phyloP scores from a whole-genome alignment of 2,329 filamentous ascomycete species.

The Aspergillus ustus region DNA sequence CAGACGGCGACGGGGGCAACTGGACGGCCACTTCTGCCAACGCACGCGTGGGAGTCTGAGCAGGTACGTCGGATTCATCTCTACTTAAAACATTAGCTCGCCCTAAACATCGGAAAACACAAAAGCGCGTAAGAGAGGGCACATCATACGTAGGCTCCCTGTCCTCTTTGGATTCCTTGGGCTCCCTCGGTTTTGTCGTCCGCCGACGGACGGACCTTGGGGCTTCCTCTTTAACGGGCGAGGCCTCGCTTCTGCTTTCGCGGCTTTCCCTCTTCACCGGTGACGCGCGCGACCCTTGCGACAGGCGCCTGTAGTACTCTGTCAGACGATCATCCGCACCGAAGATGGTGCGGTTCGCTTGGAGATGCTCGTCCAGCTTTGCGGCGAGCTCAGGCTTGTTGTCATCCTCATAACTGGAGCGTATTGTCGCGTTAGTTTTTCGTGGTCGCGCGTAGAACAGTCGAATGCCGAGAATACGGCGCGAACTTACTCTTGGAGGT shows the following conservation, averaged over 20 bases:
- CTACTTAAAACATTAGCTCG: constrained; percentile 5
- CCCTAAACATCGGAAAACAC: not conserved
- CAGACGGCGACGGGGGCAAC: constrained; percentile 47
- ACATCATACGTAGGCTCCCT: constrained; percentile 26
- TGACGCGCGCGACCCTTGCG: constrained; percentile 45
- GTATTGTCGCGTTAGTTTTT: constrained; percentile 1
- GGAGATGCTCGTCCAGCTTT: constrained; percentile 73
- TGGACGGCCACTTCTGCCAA: constrained; percentile 12
- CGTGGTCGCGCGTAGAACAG: not conserved
- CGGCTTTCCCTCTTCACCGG: constrained; percentile 55
- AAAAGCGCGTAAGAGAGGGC: not conserved
- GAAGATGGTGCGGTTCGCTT: constrained; percentile 69
- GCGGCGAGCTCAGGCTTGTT: constrained; percentile 81
- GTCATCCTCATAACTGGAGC: constrained; percentile 66
- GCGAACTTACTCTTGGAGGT: constrained; percentile 71
- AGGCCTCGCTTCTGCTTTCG: constrained; percentile 44
- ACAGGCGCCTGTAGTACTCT: constrained; percentile 71
- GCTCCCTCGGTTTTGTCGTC: constrained; percentile 45
- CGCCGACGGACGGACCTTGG: constrained; percentile 44
- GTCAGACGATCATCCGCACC: constrained; percentile 67
- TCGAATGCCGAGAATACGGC: not conserved
- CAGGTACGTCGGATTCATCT: constrained; percentile 23
- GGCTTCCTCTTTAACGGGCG: constrained; percentile 32
- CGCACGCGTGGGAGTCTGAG: constrained; percentile 24
- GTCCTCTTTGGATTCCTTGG: not conserved